Evolutionary conservation across 352 stramenopile species (phyloP).

Genomic region (Pythium brassicae): DNA sequence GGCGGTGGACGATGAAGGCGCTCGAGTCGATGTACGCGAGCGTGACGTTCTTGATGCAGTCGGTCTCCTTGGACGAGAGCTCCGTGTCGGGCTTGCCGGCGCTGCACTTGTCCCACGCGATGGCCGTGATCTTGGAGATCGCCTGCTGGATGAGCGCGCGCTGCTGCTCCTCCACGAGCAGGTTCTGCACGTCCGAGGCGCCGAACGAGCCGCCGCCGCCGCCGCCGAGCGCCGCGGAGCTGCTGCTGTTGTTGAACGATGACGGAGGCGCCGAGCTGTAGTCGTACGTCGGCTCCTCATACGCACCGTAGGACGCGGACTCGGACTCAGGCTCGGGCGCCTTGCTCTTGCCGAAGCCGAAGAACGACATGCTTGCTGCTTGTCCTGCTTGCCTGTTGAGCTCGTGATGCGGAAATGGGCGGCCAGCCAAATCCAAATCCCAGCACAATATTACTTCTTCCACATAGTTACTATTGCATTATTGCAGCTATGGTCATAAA

Average conservation of each 20-base stretch:
- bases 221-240: constrained; percentile 11
- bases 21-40: constrained; percentile 85
- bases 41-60: constrained; percentile 88
- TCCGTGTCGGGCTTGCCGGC: constrained; percentile 77
- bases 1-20: constrained; percentile 78
- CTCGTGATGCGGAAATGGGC: constrained; percentile 7
- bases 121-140: constrained; percentile 86
- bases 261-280: constrained; percentile 45
- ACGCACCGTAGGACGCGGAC: constrained; percentile 37
- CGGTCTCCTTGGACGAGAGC: constrained; percentile 72
- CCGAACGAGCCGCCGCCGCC: constrained; percentile 21
- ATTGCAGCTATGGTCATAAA: background rate
- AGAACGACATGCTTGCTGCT: constrained; percentile 64
- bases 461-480: background rate
- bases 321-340: constrained; percentile 40
- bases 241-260: constrained; percentile 38
- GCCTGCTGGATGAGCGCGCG: constrained; percentile 83
- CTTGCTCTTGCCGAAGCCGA: constrained; percentile 76
- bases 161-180: constrained; percentile 87
- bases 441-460: background rate
- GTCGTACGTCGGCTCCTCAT: constrained; percentile 76
- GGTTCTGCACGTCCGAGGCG: constrained; percentile 68
- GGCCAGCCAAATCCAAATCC: background rate
- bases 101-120: constrained; percentile 89
- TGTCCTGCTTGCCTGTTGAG: background rate